phyloP scores from a whole-genome alignment of 2,329 filamentous ascomycete species.

The Seiridium cupressi region DNA sequence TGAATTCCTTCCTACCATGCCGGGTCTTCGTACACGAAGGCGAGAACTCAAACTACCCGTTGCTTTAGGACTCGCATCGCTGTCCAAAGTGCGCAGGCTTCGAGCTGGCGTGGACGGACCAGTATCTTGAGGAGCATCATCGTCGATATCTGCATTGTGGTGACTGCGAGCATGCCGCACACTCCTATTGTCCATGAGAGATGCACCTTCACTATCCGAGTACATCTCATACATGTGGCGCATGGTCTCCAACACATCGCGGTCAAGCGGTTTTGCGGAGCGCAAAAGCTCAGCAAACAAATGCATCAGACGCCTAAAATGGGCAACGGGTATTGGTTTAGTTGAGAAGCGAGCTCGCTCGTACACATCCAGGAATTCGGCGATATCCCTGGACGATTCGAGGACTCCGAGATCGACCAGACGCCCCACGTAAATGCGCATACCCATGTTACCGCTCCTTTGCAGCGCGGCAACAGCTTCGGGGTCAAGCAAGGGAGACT shows the following conservation, averaged over 20 bases:
- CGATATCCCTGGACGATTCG: conserved; percentile 34
- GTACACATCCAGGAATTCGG: conserved; percentile 72
- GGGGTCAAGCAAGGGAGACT: conserved; percentile 55
- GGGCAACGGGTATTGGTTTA: conserved; percentile 61
- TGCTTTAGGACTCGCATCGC: conserved; percentile 8
- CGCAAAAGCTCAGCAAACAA: conserved; percentile 79
- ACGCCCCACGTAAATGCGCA: conserved; percentile 76
- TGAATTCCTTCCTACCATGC: conserved; percentile 32
- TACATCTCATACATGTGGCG: conserved; percentile 20
- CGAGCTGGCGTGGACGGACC: conserved; percentile 32
- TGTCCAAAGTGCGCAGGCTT: conserved; percentile 9
- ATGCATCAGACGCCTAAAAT: conserved; percentile 79
- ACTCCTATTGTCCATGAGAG: neutral
- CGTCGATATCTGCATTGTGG: conserved; percentile 26
- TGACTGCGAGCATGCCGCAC: neutral
- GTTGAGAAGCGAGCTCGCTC: conserved; percentile 83
- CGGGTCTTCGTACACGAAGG: conserved; percentile 14
- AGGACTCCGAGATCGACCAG: conserved; percentile 67
- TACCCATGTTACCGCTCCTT: conserved; percentile 66
- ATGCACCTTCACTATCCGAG: conserved; percentile 13
- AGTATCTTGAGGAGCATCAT: conserved; percentile 41
- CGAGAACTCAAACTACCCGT: neutral
- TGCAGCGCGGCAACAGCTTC: conserved; percentile 71
- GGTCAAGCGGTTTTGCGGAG: conserved; percentile 66
- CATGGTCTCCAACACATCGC: conserved; percentile 42